Conservation (phyloP, 129 eudicot species). For the Solidago caesia region DNA sequence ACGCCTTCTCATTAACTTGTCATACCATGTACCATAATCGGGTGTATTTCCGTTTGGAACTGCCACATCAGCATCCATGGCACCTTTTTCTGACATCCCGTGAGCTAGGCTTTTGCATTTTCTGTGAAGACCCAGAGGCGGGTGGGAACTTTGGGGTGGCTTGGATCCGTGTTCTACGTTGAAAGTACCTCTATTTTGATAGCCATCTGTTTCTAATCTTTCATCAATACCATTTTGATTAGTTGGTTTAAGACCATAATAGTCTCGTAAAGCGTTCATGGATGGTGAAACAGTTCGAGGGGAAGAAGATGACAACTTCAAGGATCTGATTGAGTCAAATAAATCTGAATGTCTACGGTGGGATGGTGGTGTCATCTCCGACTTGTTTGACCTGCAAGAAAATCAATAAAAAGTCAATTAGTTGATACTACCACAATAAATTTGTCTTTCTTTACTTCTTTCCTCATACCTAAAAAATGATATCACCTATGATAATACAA, state of each 20-base stretch:
- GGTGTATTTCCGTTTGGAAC: conserved; percentile 30
- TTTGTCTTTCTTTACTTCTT: not conserved
- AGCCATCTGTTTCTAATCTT: conserved; percentile 43
- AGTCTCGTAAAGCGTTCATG: conserved; percentile 64
- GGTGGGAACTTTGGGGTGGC: conserved; percentile 28
- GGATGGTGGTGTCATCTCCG: conserved; percentile 46
- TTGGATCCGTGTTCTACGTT: conserved; percentile 13
- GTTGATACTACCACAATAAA: not conserved
- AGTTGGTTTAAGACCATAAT: conserved; percentile 60
- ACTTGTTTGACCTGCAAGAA: conserved; percentile 49
- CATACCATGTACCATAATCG: conserved; percentile 44
- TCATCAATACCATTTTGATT: conserved; percentile 35
- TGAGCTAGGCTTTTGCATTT: conserved; percentile 64
- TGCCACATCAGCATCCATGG: conserved; percentile 11
- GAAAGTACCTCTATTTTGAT: conserved; percentile 17
- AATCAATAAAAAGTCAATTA: conserved; percentile 9
- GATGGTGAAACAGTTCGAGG: conserved; percentile 58
- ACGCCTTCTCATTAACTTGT: conserved; percentile 48
- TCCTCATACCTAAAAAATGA: not conserved
- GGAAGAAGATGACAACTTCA: conserved; percentile 64
- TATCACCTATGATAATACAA: conserved; percentile 6
- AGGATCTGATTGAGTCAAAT: conserved; percentile 71
- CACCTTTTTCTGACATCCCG: conserved; percentile 32
- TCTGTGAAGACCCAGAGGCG: conserved; percentile 59
- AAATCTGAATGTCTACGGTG: conserved; percentile 58